Percentiles rank a stretch among this genome's conserved stretches.
Evolutionary conservation across 805 yeast species (phyloP).

Genomic region (Metschnikowia rubicola): DNA sequence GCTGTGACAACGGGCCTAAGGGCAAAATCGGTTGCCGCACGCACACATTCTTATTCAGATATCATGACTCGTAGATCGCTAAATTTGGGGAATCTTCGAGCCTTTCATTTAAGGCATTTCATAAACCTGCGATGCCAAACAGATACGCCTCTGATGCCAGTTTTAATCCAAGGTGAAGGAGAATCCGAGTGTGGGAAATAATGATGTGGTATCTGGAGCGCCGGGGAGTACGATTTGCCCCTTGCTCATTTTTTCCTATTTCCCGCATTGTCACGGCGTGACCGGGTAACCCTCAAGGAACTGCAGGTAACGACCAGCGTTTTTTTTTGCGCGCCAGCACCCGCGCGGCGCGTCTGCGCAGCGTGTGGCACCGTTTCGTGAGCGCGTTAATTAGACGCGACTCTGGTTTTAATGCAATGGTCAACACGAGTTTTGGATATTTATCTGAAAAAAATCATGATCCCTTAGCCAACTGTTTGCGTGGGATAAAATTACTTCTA

Average conservation of each 20-base stretch:
- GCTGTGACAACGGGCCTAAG: constrained; percentile 1
- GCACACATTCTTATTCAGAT: constrained; percentile 1
- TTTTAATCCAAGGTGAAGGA: no score
- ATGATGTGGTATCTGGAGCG: not conserved
- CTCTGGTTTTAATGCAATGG: no score
- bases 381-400: not conserved
- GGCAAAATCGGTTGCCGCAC: constrained; percentile 6
- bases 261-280: not conserved
- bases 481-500: no score
- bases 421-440: no score
- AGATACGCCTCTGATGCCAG: no score
- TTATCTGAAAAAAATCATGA: no score
- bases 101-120: not conserved
- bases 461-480: no score
- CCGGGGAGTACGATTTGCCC: constrained; percentile 5
- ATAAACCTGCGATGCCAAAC: no score
- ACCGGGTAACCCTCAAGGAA: constrained; percentile 5
- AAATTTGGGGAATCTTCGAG: not conserved
- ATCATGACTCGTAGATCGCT: not conserved
- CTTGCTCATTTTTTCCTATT: constrained; percentile 1
- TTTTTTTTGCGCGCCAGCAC: constrained; percentile 6
- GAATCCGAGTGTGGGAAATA: not conserved
- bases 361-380: not conserved
- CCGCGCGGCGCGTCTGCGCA: not conserved
- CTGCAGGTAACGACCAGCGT: not conserved